A percentile compares a stretch with the other conserved stretches of the same genome.
These are phyloP conservation scores for Dioscorea zingiberensis DNA, from an alignment of 106 monocot species.

Conservation along the genomic window DNA sequence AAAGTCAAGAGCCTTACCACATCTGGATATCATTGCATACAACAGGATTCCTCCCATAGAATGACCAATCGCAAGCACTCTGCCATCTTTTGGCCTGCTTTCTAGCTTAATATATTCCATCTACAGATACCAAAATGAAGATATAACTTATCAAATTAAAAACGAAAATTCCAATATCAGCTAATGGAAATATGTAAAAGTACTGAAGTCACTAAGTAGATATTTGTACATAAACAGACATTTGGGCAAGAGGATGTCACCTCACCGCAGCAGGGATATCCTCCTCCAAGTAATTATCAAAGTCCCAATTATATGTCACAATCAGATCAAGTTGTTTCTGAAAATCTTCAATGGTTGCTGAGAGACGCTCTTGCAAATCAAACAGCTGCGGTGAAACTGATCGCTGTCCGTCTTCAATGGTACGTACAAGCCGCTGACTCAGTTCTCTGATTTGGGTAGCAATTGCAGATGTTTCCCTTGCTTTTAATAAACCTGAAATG, in stretches of 20 bases:
- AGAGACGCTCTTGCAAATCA: conserved; percentile 74
- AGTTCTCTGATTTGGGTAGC: conserved; percentile 73
- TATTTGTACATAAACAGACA: too few relatives aligned
- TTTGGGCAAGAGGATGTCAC: conserved; percentile 20
- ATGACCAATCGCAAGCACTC: conserved; percentile 86
- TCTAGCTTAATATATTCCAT: conserved; percentile 80
- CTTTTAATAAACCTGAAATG: conserved; percentile 62
- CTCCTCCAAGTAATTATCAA: conserved; percentile 93
- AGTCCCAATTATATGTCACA: conserved; percentile 90
- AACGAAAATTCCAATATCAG: too few relatives aligned
- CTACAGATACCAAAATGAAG: conserved; percentile 35
- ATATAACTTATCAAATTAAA: background rate
- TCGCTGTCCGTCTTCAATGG: conserved; percentile 75
- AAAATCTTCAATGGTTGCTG: conserved; percentile 81
- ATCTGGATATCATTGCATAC: conserved; percentile 83
- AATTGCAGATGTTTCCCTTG: conserved; percentile 63
- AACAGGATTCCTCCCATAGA: conserved; percentile 95
- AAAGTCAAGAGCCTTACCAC: conserved; percentile 35
- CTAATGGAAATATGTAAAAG: too few relatives aligned
- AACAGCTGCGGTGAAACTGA: conserved; percentile 85
- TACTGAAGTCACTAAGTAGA: too few relatives aligned
- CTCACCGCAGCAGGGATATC: conserved; percentile 95
- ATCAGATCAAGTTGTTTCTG: conserved; percentile 87
- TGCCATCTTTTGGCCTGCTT: conserved; percentile 65
- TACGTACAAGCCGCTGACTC: conserved; percentile 65